A percentile compares a stretch with the other conserved stretches of the same genome.
These are phyloP conservation scores for Trichoderma sp. DNA, from an alignment of 2,329 filamentous ascomycete genomes.

Conservation along the genomic window DNA sequence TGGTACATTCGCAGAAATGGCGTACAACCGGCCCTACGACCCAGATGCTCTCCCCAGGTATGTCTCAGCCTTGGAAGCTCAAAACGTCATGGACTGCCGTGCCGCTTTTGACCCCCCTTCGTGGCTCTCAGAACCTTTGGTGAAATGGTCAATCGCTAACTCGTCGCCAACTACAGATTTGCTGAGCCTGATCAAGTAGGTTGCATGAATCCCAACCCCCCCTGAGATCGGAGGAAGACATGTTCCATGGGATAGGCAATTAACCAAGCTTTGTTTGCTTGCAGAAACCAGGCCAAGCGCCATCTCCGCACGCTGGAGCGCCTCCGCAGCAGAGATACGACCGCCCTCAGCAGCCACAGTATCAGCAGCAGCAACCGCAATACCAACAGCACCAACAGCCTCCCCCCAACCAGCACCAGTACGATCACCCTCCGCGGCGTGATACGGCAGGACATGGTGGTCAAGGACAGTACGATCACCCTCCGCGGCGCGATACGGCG, in stretches of 20 bases:
- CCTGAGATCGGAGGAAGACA: neutral
- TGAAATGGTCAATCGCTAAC: neutral
- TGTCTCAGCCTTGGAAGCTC: constrained; percentile 35
- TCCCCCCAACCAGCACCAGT: constrained; percentile 3
- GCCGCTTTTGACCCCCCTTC: neutral
- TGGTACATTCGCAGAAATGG: constrained; percentile 56
- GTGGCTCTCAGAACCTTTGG: neutral
- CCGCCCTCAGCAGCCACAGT: constrained; percentile 23
- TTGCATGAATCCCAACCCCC: constrained; percentile 21
- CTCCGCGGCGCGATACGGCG: constrained; percentile 3
- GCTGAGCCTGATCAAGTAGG: constrained; percentile 71
- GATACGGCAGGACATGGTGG: neutral
- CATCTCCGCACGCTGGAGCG: constrained; percentile 10
- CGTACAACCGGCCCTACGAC: constrained; percentile 91
- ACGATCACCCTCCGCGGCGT: constrained; percentile 14
- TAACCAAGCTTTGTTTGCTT: constrained; percentile 6
- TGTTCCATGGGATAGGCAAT: neutral
- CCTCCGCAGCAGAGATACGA: constrained; percentile 26
- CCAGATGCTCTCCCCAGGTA: constrained; percentile 92
- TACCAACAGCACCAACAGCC: constrained; percentile 7
- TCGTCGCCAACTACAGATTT: constrained; percentile 50
- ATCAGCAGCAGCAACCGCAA: constrained; percentile 24
- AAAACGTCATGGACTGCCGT: neutral
- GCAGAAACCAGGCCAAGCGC: constrained; percentile 39
- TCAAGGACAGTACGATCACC: constrained; percentile 7